These are phyloP conservation scores for Crotalaria pallida DNA, from an alignment of 306 rosid species.

Conservation along the genomic window DNA sequence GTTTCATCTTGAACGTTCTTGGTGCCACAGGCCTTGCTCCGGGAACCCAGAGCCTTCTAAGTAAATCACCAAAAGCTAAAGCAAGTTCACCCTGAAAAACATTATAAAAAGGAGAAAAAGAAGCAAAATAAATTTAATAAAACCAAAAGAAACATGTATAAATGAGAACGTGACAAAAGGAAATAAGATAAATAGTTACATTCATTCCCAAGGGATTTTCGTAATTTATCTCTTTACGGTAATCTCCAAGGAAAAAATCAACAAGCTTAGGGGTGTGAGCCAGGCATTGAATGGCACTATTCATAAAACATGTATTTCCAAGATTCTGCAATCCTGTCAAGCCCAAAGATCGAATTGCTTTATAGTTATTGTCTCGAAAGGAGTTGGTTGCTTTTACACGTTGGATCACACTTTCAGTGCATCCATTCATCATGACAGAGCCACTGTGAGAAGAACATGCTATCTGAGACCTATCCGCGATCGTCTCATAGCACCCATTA, in stretches of 20 bases:
- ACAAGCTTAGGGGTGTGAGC: constrained; percentile 75
- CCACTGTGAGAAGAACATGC: constrained; percentile 34
- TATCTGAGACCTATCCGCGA: constrained; percentile 30
- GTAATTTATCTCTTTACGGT: constrained; percentile 61
- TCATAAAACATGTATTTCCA: constrained; percentile 96
- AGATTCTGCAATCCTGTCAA: constrained; percentile 84
- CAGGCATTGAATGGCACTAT: constrained; percentile 83
- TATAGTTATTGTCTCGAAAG: constrained; percentile 37
- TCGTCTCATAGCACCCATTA: constrained; percentile 38
- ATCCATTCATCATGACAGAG: constrained; percentile 43
- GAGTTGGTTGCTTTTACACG: constrained; percentile 22
- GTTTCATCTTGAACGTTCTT: constrained; percentile 57
- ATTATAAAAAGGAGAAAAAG: not conserved
- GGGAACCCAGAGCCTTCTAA: constrained; percentile 79
- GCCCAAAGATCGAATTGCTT: constrained; percentile 52
- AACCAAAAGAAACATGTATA: not conserved
- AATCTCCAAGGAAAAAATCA: constrained; percentile 79
- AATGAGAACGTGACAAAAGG: constrained; percentile 5
- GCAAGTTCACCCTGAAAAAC: constrained; percentile 83
- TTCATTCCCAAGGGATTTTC: constrained; percentile 84
- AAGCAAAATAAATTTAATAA: not conserved
- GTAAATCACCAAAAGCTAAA: constrained; percentile 73
- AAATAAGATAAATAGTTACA: constrained; percentile 38
- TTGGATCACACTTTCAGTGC: constrained; percentile 37
- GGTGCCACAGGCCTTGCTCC: constrained; percentile 63